Percentiles rank a stretch among this genome's conserved stretches.
These are phyloP conservation scores for Zanthoxylum bungeanum DNA, from an alignment of 345 rosid genomes.

Conservation along the genomic window DNA sequence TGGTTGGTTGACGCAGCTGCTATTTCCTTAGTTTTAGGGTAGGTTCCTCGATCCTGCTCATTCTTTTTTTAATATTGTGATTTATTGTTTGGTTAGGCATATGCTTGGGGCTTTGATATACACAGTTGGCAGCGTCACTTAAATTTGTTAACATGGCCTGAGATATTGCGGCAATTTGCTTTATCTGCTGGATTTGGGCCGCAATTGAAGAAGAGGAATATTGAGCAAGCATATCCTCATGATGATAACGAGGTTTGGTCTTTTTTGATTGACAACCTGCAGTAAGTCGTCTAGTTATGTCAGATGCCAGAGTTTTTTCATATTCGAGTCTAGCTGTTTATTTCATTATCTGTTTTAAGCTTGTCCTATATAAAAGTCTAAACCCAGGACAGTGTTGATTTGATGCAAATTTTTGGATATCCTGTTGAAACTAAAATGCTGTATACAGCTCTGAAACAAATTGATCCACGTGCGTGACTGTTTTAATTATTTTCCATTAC, in stretches of 20 bases:
- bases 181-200: conserved; percentile 89
- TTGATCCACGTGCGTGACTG: neutral
- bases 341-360: neutral
- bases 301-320: too few relatives aligned
- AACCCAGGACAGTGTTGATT: neutral
- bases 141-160: conserved; percentile 88
- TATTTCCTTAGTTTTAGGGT: neutral
- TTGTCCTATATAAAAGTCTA: neutral
- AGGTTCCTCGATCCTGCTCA: neutral
- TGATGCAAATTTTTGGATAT: neutral
- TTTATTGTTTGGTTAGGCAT: conserved; percentile 47
- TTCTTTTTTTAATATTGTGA: neutral
- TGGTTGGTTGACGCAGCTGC: neutral
- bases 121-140: conserved; percentile 72
- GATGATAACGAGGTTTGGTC: conserved; percentile 63
- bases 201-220: conserved; percentile 49
- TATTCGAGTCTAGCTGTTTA: too few relatives aligned
- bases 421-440: neutral
- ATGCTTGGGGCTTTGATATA: conserved; percentile 91
- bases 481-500: too few relatives aligned
- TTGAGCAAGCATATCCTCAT: conserved; percentile 39
- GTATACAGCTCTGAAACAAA: neutral
- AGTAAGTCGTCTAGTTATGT: neutral
- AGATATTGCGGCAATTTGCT: conserved; percentile 79
- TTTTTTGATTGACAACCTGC: neutral